phyloP scores from a whole-genome alignment of 371 early-diverging fungal species.

The Mortierella sp. region DNA sequence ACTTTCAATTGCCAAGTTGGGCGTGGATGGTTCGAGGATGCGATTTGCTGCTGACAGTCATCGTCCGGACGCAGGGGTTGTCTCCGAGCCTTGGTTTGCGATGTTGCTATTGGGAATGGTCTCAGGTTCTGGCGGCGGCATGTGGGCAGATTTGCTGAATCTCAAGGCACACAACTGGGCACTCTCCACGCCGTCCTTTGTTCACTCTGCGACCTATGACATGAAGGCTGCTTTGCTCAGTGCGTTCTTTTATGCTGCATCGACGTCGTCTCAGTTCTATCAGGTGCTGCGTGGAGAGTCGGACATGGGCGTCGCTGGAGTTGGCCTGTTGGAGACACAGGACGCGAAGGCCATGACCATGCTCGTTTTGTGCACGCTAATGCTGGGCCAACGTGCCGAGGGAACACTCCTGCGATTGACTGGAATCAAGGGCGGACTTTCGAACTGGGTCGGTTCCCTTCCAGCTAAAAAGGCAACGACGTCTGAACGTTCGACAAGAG shows the following conservation, averaged over 20 bases:
- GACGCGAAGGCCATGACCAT: conserved; percentile 53
- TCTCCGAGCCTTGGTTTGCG: conserved; percentile 57
- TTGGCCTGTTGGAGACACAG: conserved; percentile 33
- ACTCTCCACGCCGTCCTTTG: conserved; percentile 30
- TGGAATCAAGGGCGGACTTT: conserved; percentile 3
- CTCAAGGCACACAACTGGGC: conserved; percentile 49
- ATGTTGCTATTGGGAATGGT: conserved; percentile 65
- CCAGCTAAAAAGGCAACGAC: background rate
- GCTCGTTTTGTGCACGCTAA: conserved; percentile 38
- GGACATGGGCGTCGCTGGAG: conserved; percentile 1
- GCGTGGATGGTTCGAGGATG: conserved; percentile 63
- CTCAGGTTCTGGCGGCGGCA: conserved; percentile 66
- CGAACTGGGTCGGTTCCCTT: conserved; percentile 1
- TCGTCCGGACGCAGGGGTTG: conserved; percentile 10
- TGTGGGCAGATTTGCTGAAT: conserved; percentile 58
- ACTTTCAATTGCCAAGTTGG: conserved; percentile 59
- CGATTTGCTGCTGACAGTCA: conserved; percentile 54
- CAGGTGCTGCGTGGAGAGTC: conserved; percentile 11
- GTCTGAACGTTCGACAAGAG: background rate
- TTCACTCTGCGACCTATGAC: conserved; percentile 35
- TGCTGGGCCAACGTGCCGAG: conserved; percentile 43
- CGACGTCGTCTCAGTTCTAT: conserved; percentile 44
- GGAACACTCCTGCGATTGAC: conserved; percentile 13
- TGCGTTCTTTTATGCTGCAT: conserved; percentile 47
- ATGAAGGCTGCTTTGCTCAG: conserved; percentile 50